Evolutionary conservation across 2,329 filamentous ascomycete genomes (phyloP), one percentile per base, ranked within the genome.

Genomic region (Penicillium corylophilum): DNA sequence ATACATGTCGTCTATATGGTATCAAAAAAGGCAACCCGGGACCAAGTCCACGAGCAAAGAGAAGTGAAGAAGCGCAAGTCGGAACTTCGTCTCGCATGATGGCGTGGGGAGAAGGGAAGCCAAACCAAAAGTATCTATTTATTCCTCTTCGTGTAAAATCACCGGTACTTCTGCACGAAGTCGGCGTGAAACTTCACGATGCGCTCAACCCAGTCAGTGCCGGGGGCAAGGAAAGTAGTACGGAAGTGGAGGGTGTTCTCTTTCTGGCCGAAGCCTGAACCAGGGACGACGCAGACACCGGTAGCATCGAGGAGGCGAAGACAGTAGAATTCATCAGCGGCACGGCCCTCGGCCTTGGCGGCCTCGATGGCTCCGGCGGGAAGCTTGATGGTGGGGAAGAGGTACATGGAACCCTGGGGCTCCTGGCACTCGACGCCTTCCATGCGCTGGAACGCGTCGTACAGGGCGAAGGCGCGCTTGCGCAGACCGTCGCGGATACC

Each of bases 401-500:
- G 88, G 78, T 99, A 99, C 94, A 99, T 99, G 70, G 89, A 87
- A 54, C 94, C 94, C 82, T 83, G 89, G 50, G 94, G 94, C 62
- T 85, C 81, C 65, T 88, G 88, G 75, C 92, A 96, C 71, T 92
- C 84, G 53, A 99, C 93, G 52, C 94, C 94, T 74, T 97, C 93
- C 94, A 99, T 97, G 69, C 90, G 77, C 72, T 85, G 79, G 76
- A 99, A 99, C 24, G 93, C 92, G 65, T 91, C 82, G 76, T 95
- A 94, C 44, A 99, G 81, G 6, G 94, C 92, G 53, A 79, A 82
- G 35, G 94, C 94, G 59, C 94, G 87, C 72, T 88, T 76, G 67
- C 84, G 84, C 52, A 99, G 81, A 44, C 89, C 88, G 47, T 86
- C 75, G 72, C 85, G 91, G 72, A 96, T 96, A 64, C 76, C 79